A percentile compares a stretch with the other conserved stretches of the same genome.
Conservation (phyloP, 2,329 filamentous ascomycete species). For the Coniochaeta sp. region DNA sequence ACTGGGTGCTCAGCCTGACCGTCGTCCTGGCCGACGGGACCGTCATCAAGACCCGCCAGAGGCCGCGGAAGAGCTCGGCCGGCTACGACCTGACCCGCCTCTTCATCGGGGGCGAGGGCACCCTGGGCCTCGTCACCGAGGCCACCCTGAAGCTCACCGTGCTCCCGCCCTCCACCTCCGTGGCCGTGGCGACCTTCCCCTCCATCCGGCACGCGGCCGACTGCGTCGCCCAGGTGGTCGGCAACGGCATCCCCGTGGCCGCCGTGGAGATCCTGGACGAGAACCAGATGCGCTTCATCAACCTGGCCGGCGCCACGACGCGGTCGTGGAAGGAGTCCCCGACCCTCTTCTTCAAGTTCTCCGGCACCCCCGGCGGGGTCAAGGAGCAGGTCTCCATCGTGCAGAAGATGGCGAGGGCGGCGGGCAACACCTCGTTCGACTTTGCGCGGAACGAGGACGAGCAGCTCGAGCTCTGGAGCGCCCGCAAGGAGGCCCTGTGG, state of each 20-base stretch:
- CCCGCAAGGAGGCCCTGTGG: slow-evolving; percentile 79
- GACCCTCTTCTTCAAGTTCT: slow-evolving; percentile 80
- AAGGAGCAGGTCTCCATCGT: slow-evolving; percentile 73
- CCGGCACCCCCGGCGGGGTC: slow-evolving; percentile 60
- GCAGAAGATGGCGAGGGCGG: slow-evolving; percentile 49
- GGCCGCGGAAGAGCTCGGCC: slow-evolving; percentile 81
- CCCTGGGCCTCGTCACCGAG: slow-evolving; percentile 84
- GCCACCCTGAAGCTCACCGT: slow-evolving; percentile 82
- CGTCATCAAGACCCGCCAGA: slow-evolving; percentile 79
- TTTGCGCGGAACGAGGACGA: slow-evolving; percentile 66
- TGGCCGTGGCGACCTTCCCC: slow-evolving; percentile 61
- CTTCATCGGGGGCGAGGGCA: slow-evolving; percentile 88
- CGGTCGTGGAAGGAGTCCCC: slow-evolving; percentile 64
- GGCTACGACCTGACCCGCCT: slow-evolving; percentile 87
- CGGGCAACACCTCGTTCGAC: slow-evolving; percentile 64
- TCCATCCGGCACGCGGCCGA: slow-evolving; percentile 63
- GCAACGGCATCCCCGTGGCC: slow-evolving; percentile 73
- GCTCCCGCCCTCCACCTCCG: slow-evolving; percentile 69
- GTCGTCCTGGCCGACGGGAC: slow-evolving; percentile 88
- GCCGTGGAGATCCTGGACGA: slow-evolving; percentile 93
- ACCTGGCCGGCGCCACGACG: slow-evolving; percentile 57
- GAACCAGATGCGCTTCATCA: slow-evolving; percentile 72
- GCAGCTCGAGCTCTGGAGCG: slow-evolving; percentile 72
- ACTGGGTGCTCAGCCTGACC: slow-evolving; percentile 83
- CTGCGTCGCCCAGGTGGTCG: slow-evolving; percentile 75